phyloP scores from a whole-genome alignment of 495 filamentous ascomycete genomes.

The Talaromyces wortmannii region DNA sequence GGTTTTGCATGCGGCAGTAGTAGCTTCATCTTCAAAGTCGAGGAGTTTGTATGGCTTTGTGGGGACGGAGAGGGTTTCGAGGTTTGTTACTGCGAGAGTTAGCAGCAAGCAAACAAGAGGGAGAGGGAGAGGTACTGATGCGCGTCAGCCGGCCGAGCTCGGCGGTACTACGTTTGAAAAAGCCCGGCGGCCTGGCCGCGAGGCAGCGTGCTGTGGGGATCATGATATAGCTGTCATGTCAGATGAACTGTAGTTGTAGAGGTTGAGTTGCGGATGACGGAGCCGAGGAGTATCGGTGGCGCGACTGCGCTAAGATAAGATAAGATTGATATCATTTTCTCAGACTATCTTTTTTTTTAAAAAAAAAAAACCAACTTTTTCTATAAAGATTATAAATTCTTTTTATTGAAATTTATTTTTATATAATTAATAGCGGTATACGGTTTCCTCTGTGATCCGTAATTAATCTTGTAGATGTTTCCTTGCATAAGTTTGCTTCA shows the following conservation, averaged over 20 bases:
- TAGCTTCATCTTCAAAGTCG: conserved; percentile 55
- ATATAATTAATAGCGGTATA: not conserved
- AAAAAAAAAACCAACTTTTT: too few species aligned
- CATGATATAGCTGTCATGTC: conserved; percentile 19
- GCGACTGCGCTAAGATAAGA: not conserved
- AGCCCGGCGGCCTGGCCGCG: conserved; percentile 39
- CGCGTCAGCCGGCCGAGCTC: conserved; percentile 54
- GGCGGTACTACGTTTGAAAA: conserved; percentile 56
- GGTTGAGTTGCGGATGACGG: not conserved
- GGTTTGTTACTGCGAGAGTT: conserved; percentile 33
- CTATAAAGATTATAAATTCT: too few species aligned
- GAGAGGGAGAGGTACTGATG: conserved; percentile 37
- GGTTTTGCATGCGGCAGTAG: conserved; percentile 62
- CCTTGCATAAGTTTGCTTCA: too few species aligned
- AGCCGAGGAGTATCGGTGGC: not conserved
- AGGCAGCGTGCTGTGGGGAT: conserved; percentile 42
- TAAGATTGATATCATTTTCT: not conserved
- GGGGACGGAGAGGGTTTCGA: conserved; percentile 39
- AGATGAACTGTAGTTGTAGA: not conserved
- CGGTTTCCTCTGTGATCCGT: not conserved
- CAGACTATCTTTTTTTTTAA: too few species aligned
- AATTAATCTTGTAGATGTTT: too few species aligned
- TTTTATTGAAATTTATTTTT: not conserved
- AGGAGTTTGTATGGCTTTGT: conserved; percentile 41
- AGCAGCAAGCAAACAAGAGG: not conserved